Percentiles rank a stretch among this genome's conserved stretches.
Evolutionary conservation across 129 eudicot genomes (phyloP).

Genomic region (Centrapalus pauciflorus): DNA sequence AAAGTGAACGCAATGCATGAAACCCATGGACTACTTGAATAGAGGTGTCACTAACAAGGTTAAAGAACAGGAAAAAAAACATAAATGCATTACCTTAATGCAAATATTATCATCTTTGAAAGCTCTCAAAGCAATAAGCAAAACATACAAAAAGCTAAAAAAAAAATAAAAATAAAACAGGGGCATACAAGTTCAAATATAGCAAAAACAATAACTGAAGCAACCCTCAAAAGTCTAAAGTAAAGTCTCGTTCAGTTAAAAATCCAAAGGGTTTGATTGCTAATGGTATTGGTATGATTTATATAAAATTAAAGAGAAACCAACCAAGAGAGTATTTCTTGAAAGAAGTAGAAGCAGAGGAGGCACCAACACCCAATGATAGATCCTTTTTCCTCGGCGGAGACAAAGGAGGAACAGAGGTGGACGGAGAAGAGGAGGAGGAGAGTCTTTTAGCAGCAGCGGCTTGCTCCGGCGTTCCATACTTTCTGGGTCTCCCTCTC

Average conservation of each 20-base stretch:
- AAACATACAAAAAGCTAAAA: neutral
- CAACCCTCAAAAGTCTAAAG: neutral
- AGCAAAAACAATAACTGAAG: neutral
- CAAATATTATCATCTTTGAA: conserved; percentile 17
- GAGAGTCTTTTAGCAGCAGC: conserved; percentile 54
- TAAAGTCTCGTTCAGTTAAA: neutral
- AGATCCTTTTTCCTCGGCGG: conserved; percentile 40
- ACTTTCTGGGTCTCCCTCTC: conserved; percentile 72
- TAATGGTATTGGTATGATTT: neutral
- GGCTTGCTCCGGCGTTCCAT: conserved; percentile 60
- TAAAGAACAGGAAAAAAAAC: neutral
- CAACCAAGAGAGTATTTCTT: conserved; percentile 51
- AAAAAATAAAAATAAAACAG: neutral
- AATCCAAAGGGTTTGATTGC: neutral
- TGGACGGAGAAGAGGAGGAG: conserved; percentile 32
- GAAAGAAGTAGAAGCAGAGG: conserved; percentile 30
- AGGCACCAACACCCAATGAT: conserved; percentile 23
- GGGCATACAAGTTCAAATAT: conserved; percentile 5
- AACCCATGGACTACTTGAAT: neutral
- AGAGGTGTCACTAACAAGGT: neutral
- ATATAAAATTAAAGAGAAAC: neutral
- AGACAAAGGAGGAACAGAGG: conserved; percentile 26
- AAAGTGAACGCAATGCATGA: neutral
- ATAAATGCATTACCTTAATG: conserved; percentile 23
- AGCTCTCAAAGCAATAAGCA: neutral